Base-by-base conservation (phyloP, 345 rosid genomes). In the Diplotaxis tenuifolia region DNA sequence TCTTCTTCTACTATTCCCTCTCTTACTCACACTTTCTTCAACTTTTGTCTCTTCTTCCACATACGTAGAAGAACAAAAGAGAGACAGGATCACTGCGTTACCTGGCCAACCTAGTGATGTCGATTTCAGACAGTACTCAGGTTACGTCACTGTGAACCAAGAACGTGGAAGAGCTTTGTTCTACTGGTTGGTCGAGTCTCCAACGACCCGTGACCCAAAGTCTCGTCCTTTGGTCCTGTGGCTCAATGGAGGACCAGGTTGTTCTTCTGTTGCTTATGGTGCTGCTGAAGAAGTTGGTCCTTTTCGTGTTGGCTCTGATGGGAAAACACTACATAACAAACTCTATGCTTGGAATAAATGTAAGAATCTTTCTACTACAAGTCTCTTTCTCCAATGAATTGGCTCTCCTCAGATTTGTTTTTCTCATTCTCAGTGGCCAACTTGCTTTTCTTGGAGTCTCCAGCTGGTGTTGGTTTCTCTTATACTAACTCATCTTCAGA, bases 391-490 rank as follows among this genome's bases (percentile, higher is more conserved):
- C 9, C 40, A 15, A 2, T 65, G 21, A 7, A 18, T 32, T 6
- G 7, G n/a, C n/a, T n/a, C 14, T 67, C n/a, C 45, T 62, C 69
- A 47, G 66, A 63, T 76, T 56, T 70, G 54, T 31, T 25, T 56
- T 8, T 76, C 61, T 70, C 9, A 31, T 16, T 49, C 5, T 72
- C 78, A 94, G 98, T 94, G 86, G 98, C 96, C 20, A 94, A 94
- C 78, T 11, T 94, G 78, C 89, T 91, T 22, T 94, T 94, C 81
- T 88, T 94, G 45, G 98, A 94, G 81, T 89, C 97, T 70, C 97
- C 98, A 3, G 98, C 95, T 54, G 98, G 98, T 78, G 97, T 94
- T 71, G 98, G 98, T 8, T 94, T 91, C 84, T 94, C 98, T 0
- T 94, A 89, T 75, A 57, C 96, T 0, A 94, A 94, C 62, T 88